Evolutionary conservation across 345 rosid genomes (phyloP).

Genomic region (Firmiana major): DNA sequence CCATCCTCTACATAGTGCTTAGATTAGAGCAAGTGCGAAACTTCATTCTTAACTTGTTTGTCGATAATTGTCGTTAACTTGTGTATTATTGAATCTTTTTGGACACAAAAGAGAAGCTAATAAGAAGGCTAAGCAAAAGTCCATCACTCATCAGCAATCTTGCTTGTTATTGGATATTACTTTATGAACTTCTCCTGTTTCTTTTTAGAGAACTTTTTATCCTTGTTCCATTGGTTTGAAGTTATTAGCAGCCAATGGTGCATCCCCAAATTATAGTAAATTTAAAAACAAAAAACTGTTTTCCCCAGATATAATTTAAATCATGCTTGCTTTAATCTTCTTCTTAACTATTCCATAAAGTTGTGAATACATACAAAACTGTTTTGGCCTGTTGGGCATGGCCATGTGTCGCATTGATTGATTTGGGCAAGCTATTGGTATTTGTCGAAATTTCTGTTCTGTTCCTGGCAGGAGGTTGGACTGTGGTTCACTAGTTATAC

Average conservation of each 20-base stretch:
- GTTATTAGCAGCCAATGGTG: background rate
- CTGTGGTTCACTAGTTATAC: background rate
- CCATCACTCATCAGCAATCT: background rate
- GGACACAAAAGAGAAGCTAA: slow-evolving; percentile 10
- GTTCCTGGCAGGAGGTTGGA: background rate
- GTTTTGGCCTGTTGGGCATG: background rate
- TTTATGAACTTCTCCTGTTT: background rate
- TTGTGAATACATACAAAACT: background rate
- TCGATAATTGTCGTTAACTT: background rate
- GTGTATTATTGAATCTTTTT: slow-evolving; percentile 15
- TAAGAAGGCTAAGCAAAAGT: slow-evolving; percentile 9
- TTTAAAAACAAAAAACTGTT: background rate
- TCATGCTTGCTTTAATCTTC: background rate
- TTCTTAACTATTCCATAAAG: background rate
- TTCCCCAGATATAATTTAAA: too few relatives aligned
- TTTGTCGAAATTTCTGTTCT: background rate
- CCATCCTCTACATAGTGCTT: background rate
- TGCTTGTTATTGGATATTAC: background rate
- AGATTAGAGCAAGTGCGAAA: slow-evolving; percentile 11
- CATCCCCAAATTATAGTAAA: background rate
- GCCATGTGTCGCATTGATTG: background rate
- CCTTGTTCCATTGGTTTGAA: background rate
- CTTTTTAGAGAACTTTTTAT: background rate
- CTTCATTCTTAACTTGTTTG: slow-evolving; percentile 12
- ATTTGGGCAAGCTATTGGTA: background rate